Conservation (phyloP, 2,329 filamentous ascomycete genomes). For the Myriosclerotinia duriaeana region DNA sequence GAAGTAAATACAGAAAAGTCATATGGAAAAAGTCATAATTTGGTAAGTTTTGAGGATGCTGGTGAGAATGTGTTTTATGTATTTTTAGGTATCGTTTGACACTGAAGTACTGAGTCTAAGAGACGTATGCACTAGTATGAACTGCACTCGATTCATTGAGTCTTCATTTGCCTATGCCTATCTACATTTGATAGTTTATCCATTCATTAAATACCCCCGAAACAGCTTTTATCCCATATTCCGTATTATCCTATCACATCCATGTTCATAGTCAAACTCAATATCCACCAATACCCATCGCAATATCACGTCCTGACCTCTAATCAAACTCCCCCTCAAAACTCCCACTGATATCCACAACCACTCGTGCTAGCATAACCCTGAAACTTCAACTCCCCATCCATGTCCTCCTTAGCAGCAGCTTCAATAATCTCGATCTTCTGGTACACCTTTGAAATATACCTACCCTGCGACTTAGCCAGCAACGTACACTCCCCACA, state of each 20-base stretch:
- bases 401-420: too few species aligned
- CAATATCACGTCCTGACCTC: neutral
- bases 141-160: neutral
- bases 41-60: neutral
- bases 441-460: too few species aligned
- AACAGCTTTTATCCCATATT: neutral
- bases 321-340: neutral
- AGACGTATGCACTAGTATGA: neutral
- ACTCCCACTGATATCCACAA: slow-evolving; percentile 8
- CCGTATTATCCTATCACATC: neutral
- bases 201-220: neutral
- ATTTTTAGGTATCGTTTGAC: neutral
- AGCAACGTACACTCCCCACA: too few species aligned
- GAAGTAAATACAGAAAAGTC: too few species aligned
- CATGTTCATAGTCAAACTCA: neutral
- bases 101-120: neutral
- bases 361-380: neutral
- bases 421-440: neutral
- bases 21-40: neutral
- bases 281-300: neutral
- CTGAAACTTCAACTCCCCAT: neutral
- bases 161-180: neutral
- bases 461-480: too few species aligned
- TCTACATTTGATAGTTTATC: neutral
- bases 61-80: neutral